Conservation (phyloP, 495 filamentous ascomycete species). For the Aspergillus egyptiacus region DNA sequence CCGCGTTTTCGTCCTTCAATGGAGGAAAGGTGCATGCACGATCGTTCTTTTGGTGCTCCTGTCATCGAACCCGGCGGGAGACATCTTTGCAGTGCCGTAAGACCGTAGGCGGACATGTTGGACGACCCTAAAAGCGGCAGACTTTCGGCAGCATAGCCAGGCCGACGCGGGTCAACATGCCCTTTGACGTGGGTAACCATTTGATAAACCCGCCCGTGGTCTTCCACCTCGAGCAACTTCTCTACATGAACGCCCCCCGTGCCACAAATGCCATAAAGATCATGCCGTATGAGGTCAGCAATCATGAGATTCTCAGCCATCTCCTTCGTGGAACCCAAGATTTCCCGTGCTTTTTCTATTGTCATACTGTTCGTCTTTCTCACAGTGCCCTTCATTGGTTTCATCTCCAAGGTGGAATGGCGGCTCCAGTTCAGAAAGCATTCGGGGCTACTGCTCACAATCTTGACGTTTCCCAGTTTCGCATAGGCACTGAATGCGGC, state of each 20-base stretch:
- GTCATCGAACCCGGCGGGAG: constrained; percentile 94
- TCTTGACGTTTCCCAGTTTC: constrained; percentile 59
- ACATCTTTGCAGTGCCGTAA: constrained; percentile 69
- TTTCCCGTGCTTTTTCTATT: constrained; percentile 56
- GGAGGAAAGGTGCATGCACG: constrained; percentile 67
- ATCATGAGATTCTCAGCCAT: constrained; percentile 98
- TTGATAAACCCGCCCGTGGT: constrained; percentile 82
- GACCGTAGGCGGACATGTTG: constrained; percentile 48
- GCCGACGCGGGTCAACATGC: constrained; percentile 36
- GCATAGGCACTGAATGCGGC: constrained; percentile 84
- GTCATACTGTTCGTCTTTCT: constrained; percentile 62
- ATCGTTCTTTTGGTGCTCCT: constrained; percentile 85
- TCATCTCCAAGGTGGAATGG: constrained; percentile 41
- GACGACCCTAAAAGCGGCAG: constrained; percentile 30
- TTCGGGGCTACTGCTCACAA: constrained; percentile 85
- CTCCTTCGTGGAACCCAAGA: constrained; percentile 77
- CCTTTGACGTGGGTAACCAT: constrained; percentile 86
- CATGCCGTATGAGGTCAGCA: constrained; percentile 87
- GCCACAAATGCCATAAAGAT: constrained; percentile 75
- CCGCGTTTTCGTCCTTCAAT: constrained; percentile 66
- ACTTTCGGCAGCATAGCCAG: constrained; percentile 31
- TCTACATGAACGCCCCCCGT: constrained; percentile 58
- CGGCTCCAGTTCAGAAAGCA: constrained; percentile 75
- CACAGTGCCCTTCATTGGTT: constrained; percentile 94
- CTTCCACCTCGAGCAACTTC: constrained; percentile 77